Evolutionary conservation across 345 rosid genomes (phyloP).

Genomic region (Lepidium didymum): DNA sequence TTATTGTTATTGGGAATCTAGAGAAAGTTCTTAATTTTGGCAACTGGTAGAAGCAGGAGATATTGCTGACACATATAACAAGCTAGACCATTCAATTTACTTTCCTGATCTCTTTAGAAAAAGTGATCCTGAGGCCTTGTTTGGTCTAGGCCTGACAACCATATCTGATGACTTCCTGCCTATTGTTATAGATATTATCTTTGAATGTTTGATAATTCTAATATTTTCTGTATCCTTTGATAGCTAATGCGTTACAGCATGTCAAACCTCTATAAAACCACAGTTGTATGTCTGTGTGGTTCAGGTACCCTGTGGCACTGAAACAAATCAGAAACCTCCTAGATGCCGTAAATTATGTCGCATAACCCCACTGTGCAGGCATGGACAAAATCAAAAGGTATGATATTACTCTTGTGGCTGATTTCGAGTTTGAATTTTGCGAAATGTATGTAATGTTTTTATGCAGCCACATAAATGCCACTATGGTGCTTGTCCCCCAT

Average conservation of each 20-base stretch:
- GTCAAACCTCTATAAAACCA: background rate
- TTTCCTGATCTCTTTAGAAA: background rate
- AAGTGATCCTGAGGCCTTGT: background rate
- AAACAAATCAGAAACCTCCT: slow-evolving; percentile 85
- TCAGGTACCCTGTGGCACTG: slow-evolving; percentile 98
- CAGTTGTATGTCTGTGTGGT: slow-evolving; percentile 2
- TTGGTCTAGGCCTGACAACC: background rate
- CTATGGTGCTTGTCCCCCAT: slow-evolving; percentile 86
- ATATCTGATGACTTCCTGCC: background rate
- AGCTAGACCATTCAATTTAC: background rate
- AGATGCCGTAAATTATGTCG: slow-evolving; percentile 70
- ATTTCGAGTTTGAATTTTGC: background rate
- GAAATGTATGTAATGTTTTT: slow-evolving; percentile 8
- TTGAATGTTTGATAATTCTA: background rate
- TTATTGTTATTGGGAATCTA: background rate
- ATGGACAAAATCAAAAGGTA: slow-evolving; percentile 67
- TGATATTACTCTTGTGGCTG: background rate
- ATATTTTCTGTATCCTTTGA: background rate
- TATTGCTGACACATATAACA: background rate
- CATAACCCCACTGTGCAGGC: slow-evolving; percentile 63
- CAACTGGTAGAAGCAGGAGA: background rate
- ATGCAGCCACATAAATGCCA: slow-evolving; percentile 86
- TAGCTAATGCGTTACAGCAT: background rate
- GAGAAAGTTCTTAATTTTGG: background rate
- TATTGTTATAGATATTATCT: background rate